Evolutionary conservation across 345 rosid genomes (phyloP).

Genomic region (Syzygium oleosum): DNA sequence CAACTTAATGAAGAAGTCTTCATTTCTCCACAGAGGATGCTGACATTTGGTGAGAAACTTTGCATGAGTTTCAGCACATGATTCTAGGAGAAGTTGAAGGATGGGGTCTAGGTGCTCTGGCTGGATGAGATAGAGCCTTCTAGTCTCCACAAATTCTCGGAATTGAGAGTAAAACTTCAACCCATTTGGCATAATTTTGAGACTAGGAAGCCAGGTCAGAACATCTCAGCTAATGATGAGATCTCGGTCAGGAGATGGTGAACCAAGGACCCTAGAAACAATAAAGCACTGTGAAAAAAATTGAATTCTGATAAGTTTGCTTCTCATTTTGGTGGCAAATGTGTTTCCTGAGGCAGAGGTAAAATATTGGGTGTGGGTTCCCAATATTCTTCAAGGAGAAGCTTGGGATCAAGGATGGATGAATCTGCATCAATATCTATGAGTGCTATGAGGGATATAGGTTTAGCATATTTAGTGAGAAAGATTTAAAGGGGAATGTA

Average conservation of each 20-base stretch:
- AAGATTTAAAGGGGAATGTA: rapidly evolving
- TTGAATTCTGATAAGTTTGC: not conserved
- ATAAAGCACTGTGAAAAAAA: not conserved
- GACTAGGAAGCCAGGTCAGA: not conserved
- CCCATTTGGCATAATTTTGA: not conserved
- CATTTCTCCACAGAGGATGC: not conserved
- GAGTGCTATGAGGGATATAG: not conserved
- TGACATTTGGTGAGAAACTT: not conserved
- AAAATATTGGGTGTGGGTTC: not conserved
- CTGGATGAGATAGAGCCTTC: not conserved
- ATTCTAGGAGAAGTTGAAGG: not conserved
- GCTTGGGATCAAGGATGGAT: not conserved
- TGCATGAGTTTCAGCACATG: not conserved
- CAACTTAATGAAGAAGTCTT: not conserved
- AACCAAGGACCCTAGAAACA: too few relatives aligned
- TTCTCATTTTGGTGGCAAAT: not conserved
- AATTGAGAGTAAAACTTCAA: not conserved
- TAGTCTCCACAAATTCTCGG: not conserved
- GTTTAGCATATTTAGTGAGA: not conserved
- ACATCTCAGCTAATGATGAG: too few relatives aligned
- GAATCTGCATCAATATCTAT: not conserved
- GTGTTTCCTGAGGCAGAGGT: not conserved
- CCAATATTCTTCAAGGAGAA: not conserved
- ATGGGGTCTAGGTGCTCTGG: not conserved
- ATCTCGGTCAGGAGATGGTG: not conserved